phyloP scores from a whole-genome alignment of 441 rosid genomes.

The Mallotus repandus region DNA sequence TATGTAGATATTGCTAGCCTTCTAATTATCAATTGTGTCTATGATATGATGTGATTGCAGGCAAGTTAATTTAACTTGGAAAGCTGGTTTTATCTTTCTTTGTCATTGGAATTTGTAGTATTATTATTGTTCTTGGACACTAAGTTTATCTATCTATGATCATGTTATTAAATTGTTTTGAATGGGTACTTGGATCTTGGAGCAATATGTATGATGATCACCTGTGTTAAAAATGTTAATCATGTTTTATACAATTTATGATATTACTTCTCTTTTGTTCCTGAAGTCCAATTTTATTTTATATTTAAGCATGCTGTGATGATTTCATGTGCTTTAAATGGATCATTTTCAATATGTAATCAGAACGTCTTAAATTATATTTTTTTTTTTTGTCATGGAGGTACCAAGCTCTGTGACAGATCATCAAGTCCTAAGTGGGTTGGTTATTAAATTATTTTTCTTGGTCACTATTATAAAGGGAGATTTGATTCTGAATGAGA shows the following conservation, averaged over 20 bases:
- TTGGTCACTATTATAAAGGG: too few species aligned
- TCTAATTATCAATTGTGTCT: neutral
- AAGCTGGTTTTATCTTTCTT: neutral
- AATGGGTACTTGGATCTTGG: neutral
- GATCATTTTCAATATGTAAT: too few species aligned
- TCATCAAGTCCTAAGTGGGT: too few species aligned
- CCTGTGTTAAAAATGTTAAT: neutral
- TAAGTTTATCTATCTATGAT: neutral
- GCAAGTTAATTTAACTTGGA: neutral
- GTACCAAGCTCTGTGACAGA: too few species aligned
- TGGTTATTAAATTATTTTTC: too few species aligned
- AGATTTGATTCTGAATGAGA: too few species aligned
- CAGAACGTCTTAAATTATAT: too few species aligned
- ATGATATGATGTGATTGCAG: neutral
- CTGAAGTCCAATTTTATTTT: too few species aligned
- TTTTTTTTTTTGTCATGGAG: too few species aligned
- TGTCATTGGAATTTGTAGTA: neutral
- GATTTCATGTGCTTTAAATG: too few species aligned
- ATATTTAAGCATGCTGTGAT: too few species aligned
- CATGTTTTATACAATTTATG: neutral
- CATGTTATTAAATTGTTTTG: neutral
- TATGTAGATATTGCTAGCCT: neutral
- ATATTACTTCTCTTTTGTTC: neutral
- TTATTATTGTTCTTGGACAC: neutral
- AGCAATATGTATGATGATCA: neutral